A percentile compares a stretch with the other conserved stretches of the same genome.
These are phyloP conservation scores for Ogataea zsoltii DNA, from an alignment of 805 yeast species.

Conservation along the genomic window DNA sequence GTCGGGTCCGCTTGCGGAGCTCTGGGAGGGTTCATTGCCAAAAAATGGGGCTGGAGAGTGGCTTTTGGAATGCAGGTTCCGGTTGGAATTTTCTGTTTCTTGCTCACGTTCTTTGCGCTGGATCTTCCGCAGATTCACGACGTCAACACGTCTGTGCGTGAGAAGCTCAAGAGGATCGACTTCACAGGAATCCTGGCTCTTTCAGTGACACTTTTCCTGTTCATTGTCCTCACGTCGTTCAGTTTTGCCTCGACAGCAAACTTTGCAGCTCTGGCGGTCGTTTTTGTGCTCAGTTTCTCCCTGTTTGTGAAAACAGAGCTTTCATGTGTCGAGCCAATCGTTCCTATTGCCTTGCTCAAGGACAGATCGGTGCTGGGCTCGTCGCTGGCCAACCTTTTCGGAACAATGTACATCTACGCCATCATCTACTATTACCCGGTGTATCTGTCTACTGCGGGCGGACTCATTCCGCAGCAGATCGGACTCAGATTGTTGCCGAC, in stretches of 20 bases:
- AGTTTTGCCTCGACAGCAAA: constrained; percentile 45
- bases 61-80: constrained; percentile 60
- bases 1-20: constrained; percentile 73
- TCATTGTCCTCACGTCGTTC: constrained; percentile 39
- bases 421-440: constrained; percentile 63
- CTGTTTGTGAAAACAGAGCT: constrained; percentile 26
- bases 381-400: constrained; percentile 63
- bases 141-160: constrained; percentile 29
- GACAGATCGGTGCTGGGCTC: constrained; percentile 64
- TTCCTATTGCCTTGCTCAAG: constrained; percentile 56
- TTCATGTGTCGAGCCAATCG: constrained; percentile 50
- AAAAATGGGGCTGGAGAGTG: constrained; percentile 63
- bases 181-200: constrained; percentile 40
- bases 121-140: constrained; percentile 44
- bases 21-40: constrained; percentile 58
- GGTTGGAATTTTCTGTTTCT: constrained; percentile 40
- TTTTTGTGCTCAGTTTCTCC: constrained; percentile 8
- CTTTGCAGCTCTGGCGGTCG: constrained; percentile 32
- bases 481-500: constrained; percentile 64
- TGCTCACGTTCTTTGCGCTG: constrained; percentile 43
- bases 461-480: constrained; percentile 52
- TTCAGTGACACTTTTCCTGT: constrained; percentile 33
- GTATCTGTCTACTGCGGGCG: constrained; percentile 56
- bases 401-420: constrained; percentile 47
- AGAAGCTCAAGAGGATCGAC: constrained; percentile 57